A percentile compares a stretch with the other conserved stretches of the same genome.
Evolutionary conservation across 768 basidiomycete genomes (phyloP).

Genomic region (Termitomyces sp.): DNA sequence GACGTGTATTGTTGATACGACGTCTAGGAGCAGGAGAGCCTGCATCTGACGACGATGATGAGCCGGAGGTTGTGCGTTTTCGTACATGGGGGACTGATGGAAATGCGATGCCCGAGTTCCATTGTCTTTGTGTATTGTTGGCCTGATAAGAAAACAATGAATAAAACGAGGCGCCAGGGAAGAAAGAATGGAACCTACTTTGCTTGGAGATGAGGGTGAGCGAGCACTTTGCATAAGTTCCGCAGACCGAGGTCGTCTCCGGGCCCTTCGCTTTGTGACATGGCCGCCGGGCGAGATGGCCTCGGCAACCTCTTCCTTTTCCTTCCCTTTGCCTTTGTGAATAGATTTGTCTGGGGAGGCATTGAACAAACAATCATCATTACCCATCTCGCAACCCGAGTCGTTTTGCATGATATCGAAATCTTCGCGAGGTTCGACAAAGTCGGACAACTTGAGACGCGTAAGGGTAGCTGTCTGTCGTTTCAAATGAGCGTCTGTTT

Average conservation of each 20-base stretch:
- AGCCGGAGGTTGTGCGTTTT: conserved; percentile 29
- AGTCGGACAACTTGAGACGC: conserved; percentile 56
- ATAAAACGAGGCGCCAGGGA: neutral
- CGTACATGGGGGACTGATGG: conserved; percentile 40
- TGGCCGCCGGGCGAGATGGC: conserved; percentile 77
- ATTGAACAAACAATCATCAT: conserved; percentile 35
- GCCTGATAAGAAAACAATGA: conserved; percentile 1
- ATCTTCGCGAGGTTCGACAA: conserved; percentile 42
- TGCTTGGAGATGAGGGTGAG: conserved; percentile 39
- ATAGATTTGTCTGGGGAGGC: conserved; percentile 21
- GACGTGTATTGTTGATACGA: conserved; percentile 40
- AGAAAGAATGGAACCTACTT: conserved; percentile 26
- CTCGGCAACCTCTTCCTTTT: conserved; percentile 58
- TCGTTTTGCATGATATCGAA: conserved; percentile 40
- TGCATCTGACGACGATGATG: conserved; percentile 46
- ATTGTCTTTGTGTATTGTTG: conserved; percentile 4
- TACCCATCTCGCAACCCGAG: conserved; percentile 49
- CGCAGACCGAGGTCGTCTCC: conserved; percentile 66
- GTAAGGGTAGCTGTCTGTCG: conserved; percentile 66
- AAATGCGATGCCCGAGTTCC: conserved; percentile 26
- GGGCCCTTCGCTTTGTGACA: conserved; percentile 70
- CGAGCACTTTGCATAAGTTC: conserved; percentile 55
- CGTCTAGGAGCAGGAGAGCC: conserved; percentile 55
- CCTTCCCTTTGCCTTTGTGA: conserved; percentile 39
- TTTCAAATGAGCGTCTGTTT: conserved; percentile 45